Evolutionary conservation across 2,329 filamentous ascomycete genomes (phyloP).

Genomic region (Aspergillus amoenus): DNA sequence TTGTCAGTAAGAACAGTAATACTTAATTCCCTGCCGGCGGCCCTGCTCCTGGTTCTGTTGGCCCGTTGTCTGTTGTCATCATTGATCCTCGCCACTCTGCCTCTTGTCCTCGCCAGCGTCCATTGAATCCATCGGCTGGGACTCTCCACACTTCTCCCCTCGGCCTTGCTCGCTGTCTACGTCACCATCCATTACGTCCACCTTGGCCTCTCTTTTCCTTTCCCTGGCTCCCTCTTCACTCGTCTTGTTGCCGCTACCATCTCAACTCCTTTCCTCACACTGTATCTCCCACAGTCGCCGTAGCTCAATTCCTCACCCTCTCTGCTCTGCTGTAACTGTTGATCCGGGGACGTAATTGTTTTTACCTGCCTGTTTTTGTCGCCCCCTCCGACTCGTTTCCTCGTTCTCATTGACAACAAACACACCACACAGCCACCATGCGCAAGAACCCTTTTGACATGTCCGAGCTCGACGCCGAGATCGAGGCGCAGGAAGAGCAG

Average conservation of each 20-base stretch:
- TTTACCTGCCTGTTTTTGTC: slow-evolving; percentile 1
- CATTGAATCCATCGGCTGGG: background rate
- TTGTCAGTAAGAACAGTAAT: slow-evolving; percentile 13
- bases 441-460: slow-evolving; percentile 35
- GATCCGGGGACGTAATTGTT: slow-evolving; percentile 20
- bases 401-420: slow-evolving; percentile 1
- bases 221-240: slow-evolving; percentile 10
- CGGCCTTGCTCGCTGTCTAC: background rate
- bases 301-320: slow-evolving; percentile 12
- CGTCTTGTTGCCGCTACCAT: background rate
- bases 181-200: slow-evolving; percentile 8
- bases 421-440: slow-evolving; percentile 6
- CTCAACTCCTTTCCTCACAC: background rate
- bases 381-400: background rate
- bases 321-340: slow-evolving; percentile 17
- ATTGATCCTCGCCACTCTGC: background rate
- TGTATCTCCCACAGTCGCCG: slow-evolving; percentile 8
- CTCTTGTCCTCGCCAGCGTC: background rate
- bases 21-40: slow-evolving; percentile 6
- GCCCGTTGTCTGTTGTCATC: background rate
- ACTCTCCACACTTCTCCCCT: background rate
- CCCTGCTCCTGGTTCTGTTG: background rate
- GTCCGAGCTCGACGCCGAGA: slow-evolving; percentile 23
- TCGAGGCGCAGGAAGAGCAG: slow-evolving; percentile 19
- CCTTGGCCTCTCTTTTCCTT: slow-evolving; percentile 19